These are phyloP conservation scores for Dendrostoma leiphaemia DNA, from an alignment of 2,329 filamentous ascomycete genomes.

Conservation along the genomic window DNA sequence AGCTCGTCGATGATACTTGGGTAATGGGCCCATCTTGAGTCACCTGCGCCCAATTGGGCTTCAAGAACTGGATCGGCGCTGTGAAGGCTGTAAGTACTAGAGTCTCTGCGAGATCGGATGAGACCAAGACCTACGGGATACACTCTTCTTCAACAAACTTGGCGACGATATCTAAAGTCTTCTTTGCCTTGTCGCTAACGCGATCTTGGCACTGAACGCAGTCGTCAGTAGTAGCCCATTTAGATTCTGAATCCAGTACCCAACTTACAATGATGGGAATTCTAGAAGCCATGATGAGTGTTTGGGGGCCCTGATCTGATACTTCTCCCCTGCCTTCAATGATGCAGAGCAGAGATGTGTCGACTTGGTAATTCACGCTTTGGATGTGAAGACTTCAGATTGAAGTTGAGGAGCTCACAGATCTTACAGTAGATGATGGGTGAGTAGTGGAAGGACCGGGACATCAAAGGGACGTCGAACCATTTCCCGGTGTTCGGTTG, in stretches of 20 bases:
- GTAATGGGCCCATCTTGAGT: constrained; percentile 75
- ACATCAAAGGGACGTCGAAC: background rate
- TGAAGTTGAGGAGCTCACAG: too few species aligned
- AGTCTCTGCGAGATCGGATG: background rate
- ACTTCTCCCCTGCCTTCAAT: too few species aligned
- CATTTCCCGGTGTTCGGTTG: background rate
- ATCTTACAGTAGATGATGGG: too few species aligned
- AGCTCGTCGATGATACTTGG: constrained; percentile 84
- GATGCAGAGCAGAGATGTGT: too few species aligned
- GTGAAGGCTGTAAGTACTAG: constrained; percentile 12
- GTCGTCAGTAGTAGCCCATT: background rate
- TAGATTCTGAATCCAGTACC: background rate
- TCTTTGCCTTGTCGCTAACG: constrained; percentile 82
- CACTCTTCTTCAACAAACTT: constrained; percentile 98
- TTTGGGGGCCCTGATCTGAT: too few species aligned
- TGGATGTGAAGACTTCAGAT: too few species aligned
- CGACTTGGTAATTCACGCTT: too few species aligned
- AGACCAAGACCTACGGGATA: constrained; percentile 58
- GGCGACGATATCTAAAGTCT: constrained; percentile 83
- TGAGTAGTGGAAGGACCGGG: background rate
- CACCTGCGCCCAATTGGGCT: constrained; percentile 75
- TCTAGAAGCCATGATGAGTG: constrained; percentile 23
- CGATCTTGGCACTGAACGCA: constrained; percentile 44
- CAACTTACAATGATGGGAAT: constrained; percentile 25
- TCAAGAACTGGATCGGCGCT: constrained; percentile 77